phyloP scores from a whole-genome alignment of 2,329 filamentous ascomycete species.

The Pseudocercospora musae region DNA sequence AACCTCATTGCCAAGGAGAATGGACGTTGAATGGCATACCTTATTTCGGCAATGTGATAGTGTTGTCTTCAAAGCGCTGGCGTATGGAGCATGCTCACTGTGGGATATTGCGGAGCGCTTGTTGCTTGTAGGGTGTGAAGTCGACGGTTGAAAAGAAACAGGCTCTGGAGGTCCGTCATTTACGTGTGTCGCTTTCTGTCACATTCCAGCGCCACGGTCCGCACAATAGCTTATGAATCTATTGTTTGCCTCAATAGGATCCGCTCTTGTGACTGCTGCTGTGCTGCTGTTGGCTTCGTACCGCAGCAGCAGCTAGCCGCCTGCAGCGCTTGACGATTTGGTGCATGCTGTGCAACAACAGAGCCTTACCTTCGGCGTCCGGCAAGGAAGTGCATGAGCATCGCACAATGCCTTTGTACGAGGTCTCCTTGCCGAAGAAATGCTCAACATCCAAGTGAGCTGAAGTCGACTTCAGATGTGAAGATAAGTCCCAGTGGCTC shows the following conservation, averaged over 20 bases:
- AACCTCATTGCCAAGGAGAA: constrained; percentile 34
- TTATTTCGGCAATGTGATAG: background rate
- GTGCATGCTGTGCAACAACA: background rate
- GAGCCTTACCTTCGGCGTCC: background rate
- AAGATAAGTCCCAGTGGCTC: background rate
- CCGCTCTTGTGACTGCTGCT: background rate
- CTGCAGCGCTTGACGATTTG: background rate
- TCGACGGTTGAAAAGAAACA: background rate
- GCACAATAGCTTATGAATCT: background rate
- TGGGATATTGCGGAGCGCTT: constrained; percentile 3
- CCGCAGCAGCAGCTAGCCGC: background rate
- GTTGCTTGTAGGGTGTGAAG: background rate
- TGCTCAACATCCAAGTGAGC: background rate
- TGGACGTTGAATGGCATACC: background rate
- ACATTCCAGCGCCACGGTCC: background rate
- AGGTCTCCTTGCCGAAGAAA: background rate
- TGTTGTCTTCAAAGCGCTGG: constrained; percentile 4
- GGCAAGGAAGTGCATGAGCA: background rate
- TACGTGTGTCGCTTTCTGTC: background rate
- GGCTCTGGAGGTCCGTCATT: background rate
- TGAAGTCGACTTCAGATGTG: background rate
- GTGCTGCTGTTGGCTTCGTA: background rate
- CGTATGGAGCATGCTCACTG: constrained; percentile 4
- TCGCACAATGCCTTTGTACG: background rate
- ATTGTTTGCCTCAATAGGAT: background rate